Evolutionary conservation across 768 basidiomycete species (phyloP).

Genomic region (Amanita rimosa): DNA sequence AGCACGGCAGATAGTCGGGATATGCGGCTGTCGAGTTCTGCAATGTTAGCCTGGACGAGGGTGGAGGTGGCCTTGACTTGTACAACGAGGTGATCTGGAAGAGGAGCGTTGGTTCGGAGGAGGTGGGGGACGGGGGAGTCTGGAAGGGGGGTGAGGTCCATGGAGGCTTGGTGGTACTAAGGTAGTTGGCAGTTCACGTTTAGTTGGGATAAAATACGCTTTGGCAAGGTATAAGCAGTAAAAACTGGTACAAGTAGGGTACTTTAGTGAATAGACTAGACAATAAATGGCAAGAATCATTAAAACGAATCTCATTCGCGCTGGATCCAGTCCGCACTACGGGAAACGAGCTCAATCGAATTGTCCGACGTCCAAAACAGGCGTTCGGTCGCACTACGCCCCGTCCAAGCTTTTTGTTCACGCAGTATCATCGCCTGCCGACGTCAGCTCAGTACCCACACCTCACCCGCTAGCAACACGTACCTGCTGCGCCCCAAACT

Average conservation of each 20-base stretch:
- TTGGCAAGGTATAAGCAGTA: too few species aligned
- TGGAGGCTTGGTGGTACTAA: too few species aligned
- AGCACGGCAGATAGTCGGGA: constrained; percentile 1
- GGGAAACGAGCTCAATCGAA: constrained; percentile 75
- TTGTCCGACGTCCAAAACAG: constrained; percentile 91
- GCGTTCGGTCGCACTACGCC: constrained; percentile 81
- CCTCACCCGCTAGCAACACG: constrained; percentile 10
- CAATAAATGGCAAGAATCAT: background rate
- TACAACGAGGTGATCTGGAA: background rate
- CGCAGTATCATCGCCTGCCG: constrained; percentile 86
- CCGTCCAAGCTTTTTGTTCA: constrained; percentile 94
- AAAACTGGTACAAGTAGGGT: constrained; percentile 4
- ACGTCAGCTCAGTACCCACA: background rate
- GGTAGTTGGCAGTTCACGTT: too few species aligned
- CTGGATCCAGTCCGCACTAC: constrained; percentile 81
- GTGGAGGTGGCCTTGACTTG: background rate
- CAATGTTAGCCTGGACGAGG: background rate
- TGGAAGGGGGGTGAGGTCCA: background rate
- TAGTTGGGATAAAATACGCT: too few species aligned
- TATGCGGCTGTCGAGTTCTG: background rate
- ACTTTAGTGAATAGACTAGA: background rate
- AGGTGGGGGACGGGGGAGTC: constrained; percentile 2
- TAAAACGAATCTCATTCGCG: constrained; percentile 37
- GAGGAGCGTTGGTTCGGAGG: background rate
- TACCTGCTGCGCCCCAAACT: constrained; percentile 96